Percentiles rank a stretch among this genome's conserved stretches.
phyloP scores from a whole-genome alignment of 805 yeast genomes.

The Starmera caribaea region DNA sequence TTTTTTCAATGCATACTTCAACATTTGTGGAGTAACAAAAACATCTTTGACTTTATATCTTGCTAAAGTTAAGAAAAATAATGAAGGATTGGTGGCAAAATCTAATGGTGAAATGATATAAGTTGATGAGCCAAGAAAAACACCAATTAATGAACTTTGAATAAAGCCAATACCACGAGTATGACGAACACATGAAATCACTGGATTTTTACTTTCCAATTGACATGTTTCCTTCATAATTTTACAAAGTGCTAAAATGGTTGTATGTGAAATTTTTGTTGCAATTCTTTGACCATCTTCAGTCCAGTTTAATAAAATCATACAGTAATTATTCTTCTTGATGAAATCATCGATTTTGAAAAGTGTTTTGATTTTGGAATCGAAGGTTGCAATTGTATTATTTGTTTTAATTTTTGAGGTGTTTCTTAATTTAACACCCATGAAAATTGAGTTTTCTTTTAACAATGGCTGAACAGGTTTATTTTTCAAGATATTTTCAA shows the following conservation, averaged over 20 bases:
- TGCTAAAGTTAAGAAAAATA: conserved; percentile 61
- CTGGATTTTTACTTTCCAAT: conserved; percentile 57
- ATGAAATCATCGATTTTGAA: conserved; percentile 23
- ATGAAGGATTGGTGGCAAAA: conserved; percentile 62
- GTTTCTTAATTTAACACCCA: conserved; percentile 49
- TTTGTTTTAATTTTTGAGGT: conserved; percentile 46
- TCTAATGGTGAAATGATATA: conserved; percentile 70
- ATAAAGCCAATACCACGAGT: conserved; percentile 81
- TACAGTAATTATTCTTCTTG: conserved; percentile 33
- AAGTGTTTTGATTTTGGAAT: conserved; percentile 13
- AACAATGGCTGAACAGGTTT: conserved; percentile 54
- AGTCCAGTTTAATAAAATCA: conserved; percentile 62
- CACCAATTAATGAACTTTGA: conserved; percentile 76
- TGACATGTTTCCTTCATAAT: conserved; percentile 89
- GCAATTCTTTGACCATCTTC: conserved; percentile 64
- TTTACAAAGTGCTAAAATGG: conserved; percentile 71
- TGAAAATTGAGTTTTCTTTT: conserved; percentile 30
- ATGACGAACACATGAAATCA: conserved; percentile 82
- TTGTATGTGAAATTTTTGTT: conserved; percentile 40
- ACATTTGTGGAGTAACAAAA: conserved; percentile 75
- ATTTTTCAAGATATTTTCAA: conserved; percentile 57
- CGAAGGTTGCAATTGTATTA: conserved; percentile 11
- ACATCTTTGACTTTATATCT: conserved; percentile 78
- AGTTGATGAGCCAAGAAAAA: conserved; percentile 80
- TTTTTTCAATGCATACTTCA: conserved; percentile 58